Evolutionary conservation across 495 filamentous ascomycete genomes (phyloP).

Genomic region (Podospora bellae-mahoneyi): DNA sequence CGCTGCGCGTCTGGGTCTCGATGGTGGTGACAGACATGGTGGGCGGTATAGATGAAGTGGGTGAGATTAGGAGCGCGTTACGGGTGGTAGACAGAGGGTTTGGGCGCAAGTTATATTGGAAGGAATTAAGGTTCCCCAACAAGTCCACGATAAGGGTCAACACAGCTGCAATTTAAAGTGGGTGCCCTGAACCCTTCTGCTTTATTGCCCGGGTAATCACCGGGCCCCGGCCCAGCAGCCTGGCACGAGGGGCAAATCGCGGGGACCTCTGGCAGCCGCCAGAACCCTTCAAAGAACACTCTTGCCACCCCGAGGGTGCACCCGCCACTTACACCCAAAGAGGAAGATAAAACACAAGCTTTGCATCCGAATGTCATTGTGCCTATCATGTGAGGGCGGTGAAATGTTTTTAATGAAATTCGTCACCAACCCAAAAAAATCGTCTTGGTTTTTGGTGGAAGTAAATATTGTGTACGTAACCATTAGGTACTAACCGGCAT

Average conservation of each 20-base stretch:
- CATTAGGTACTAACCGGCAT: background rate
- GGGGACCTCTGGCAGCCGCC: background rate
- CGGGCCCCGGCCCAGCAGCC: background rate
- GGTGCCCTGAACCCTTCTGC: background rate
- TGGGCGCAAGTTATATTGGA: background rate
- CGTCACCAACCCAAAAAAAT: background rate
- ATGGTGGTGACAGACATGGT: conserved; percentile 40
- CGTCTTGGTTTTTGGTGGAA: background rate
- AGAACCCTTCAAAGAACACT: background rate
- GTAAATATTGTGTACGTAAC: background rate
- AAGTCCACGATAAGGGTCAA: conserved; percentile 1
- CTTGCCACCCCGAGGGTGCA: background rate
- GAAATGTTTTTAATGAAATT: too few relatives aligned
- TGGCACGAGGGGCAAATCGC: conserved; percentile 1
- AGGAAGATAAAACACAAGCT: background rate
- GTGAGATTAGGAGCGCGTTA: background rate
- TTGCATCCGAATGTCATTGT: background rate
- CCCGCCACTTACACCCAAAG: background rate
- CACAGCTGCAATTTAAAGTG: background rate
- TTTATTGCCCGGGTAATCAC: conserved; percentile 2
- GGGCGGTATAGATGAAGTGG: background rate
- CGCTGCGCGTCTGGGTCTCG: conserved; percentile 39
- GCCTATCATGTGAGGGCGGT: too few relatives aligned
- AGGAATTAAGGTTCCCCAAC: background rate
- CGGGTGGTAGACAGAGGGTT: background rate